These are phyloP conservation scores for Phytophthora constricta DNA, from an alignment of 352 stramenopile genomes.

Conservation along the genomic window DNA sequence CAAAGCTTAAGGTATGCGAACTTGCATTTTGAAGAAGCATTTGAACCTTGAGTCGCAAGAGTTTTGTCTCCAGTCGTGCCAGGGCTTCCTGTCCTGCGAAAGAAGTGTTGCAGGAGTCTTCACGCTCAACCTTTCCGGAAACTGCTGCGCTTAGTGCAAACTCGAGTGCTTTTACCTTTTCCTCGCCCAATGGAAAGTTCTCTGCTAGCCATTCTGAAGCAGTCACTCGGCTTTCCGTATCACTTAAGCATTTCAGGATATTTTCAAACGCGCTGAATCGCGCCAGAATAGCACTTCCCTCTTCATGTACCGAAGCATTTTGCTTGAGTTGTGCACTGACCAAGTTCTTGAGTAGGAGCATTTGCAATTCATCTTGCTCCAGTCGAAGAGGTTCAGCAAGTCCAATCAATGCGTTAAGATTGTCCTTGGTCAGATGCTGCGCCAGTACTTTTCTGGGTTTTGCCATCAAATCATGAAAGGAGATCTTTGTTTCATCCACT, in stretches of 20 bases:
- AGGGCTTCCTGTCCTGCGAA: constrained; percentile 49
- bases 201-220: constrained; percentile 62
- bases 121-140: constrained; percentile 6
- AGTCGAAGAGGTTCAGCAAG: constrained; percentile 61
- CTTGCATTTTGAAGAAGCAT: constrained; percentile 37
- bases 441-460: constrained; percentile 67
- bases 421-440: constrained; percentile 50
- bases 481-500: constrained; percentile 27
- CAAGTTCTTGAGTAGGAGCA: constrained; percentile 79
- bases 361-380: constrained; percentile 73
- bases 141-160: constrained; percentile 44
- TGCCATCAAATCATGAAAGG: constrained; percentile 73
- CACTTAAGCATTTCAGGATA: constrained; percentile 40
- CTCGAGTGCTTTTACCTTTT: constrained; percentile 54
- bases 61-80: constrained; percentile 44
- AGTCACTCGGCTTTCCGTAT: constrained; percentile 52
- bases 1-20: constrained; percentile 23
- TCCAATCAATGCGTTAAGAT: constrained; percentile 55
- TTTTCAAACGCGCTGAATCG: constrained; percentile 42
- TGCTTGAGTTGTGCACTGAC: constrained; percentile 35
- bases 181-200: constrained; percentile 43
- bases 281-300: not conserved
- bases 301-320: not conserved
- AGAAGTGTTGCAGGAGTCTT: constrained; percentile 25
- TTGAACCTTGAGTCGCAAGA: constrained; percentile 46